These are phyloP conservation scores for Arachis monticola DNA, from an alignment of 331 rosid species.

Conservation along the genomic window DNA sequence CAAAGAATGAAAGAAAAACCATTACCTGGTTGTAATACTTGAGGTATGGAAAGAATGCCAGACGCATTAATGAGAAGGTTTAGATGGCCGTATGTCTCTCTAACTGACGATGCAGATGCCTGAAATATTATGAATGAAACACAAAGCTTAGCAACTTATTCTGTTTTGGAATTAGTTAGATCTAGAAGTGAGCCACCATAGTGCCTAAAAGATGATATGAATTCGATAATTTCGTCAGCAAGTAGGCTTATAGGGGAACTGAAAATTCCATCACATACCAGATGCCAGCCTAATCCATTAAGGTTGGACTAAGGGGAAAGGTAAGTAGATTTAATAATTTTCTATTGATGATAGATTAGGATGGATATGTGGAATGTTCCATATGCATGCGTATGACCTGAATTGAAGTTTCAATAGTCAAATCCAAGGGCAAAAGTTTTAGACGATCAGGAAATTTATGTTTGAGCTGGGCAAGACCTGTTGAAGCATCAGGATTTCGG, in stretches of 20 bases:
- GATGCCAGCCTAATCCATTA: too few relatives aligned
- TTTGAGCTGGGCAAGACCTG: slow-evolving; percentile 68
- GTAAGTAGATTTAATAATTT: slow-evolving; percentile 13
- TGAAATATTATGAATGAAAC: slow-evolving; percentile 46
- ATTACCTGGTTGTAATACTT: slow-evolving; percentile 81
- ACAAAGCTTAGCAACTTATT: slow-evolving; percentile 34
- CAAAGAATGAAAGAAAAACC: slow-evolving; percentile 20
- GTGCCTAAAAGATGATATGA: neutral
- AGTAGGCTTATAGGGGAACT: too few relatives aligned
- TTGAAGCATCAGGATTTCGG: slow-evolving; percentile 71
- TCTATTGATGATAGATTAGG: neutral
- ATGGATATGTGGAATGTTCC: slow-evolving; percentile 1
- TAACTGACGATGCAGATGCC: slow-evolving; percentile 78
- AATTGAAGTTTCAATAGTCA: slow-evolving; percentile 83
- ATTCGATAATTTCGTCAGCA: slow-evolving; percentile 8
- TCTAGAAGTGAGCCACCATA: slow-evolving; percentile 12
- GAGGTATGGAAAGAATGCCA: slow-evolving; percentile 87
- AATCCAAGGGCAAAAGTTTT: slow-evolving; percentile 62
- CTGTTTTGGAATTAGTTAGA: neutral
- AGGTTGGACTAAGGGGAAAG: neutral
- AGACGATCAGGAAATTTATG: slow-evolving; percentile 67
- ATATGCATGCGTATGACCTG: slow-evolving; percentile 55
- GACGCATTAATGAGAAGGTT: slow-evolving; percentile 91
- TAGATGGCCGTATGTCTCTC: slow-evolving; percentile 70
- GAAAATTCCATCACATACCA: too few relatives aligned